Conservation (phyloP, 768 basidiomycete genomes). For the Trametes gibbosa region DNA sequence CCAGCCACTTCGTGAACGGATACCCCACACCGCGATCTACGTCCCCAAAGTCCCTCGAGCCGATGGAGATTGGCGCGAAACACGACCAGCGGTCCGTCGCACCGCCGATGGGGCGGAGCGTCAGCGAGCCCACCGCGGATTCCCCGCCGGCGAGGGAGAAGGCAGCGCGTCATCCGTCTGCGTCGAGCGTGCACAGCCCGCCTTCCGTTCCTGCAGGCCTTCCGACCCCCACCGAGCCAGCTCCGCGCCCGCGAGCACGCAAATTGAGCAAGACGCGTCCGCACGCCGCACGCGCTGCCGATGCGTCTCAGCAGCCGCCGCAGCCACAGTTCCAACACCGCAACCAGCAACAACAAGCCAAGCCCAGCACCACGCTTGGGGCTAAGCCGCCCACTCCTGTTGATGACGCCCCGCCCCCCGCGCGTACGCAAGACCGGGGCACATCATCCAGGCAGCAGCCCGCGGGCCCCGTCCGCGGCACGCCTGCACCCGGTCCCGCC, state of each 20-base stretch:
- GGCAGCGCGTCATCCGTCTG: not conserved
- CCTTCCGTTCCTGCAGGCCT: not conserved
- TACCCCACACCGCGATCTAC: constrained; percentile 23
- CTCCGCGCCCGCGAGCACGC: constrained; percentile 1
- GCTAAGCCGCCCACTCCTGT: constrained; percentile 19
- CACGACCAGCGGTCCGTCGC: not conserved
- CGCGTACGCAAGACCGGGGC: not conserved
- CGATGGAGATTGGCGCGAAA: not conserved
- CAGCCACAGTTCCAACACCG: not conserved
- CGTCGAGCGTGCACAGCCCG: constrained; percentile 2
- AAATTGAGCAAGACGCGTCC: constrained; percentile 24
- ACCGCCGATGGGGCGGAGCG: not conserved
- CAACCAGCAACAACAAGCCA: not conserved
- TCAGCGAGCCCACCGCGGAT: not conserved
- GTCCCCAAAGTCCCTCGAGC: constrained; percentile 15
- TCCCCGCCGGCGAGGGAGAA: not conserved
- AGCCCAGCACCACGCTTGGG: constrained; percentile 2
- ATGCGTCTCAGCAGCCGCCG: not conserved
- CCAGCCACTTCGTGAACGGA: constrained; percentile 19
- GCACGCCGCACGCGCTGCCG: constrained; percentile 9
- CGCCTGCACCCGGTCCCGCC: not conserved
- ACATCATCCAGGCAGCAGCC: not conserved
- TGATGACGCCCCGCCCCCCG: constrained; percentile 13
- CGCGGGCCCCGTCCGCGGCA: not conserved
- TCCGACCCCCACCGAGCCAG: constrained; percentile 18